Percentiles rank a stretch among this genome's conserved stretches.
Evolutionary conservation across 352 stramenopile species (phyloP).

Genomic region (Thraustotheca clavata): DNA sequence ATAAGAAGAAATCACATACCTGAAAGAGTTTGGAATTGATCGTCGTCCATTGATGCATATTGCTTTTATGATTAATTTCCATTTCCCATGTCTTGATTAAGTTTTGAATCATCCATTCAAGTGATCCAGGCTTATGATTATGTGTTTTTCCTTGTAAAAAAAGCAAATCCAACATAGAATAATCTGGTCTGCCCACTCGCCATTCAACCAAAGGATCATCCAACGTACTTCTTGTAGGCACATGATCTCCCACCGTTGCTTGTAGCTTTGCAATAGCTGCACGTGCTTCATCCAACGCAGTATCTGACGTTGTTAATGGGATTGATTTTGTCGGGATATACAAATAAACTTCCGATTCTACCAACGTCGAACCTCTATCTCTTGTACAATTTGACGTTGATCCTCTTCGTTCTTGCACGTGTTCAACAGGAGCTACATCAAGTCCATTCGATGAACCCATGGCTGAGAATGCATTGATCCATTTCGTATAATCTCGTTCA

Average conservation of each 20-base stretch:
- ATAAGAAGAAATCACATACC: constrained; percentile 17
- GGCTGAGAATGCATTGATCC: neutral
- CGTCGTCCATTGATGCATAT: constrained; percentile 27
- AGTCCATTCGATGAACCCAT: neutral
- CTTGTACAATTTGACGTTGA: too few relatives aligned
- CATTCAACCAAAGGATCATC: constrained; percentile 25
- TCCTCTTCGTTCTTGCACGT: too few relatives aligned
- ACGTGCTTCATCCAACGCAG: neutral
- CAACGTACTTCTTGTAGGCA: constrained; percentile 24
- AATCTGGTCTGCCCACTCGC: constrained; percentile 33
- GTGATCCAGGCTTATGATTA: constrained; percentile 28
- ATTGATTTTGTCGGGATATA: constrained; percentile 15
- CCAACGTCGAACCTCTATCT: neutral
- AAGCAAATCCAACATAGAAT: constrained; percentile 29
- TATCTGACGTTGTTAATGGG: neutral
- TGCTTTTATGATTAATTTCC: constrained; percentile 35
- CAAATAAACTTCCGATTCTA: constrained; percentile 3
- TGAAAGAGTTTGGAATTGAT: constrained; percentile 29
- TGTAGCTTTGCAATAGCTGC: constrained; percentile 19
- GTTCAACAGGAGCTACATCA: too few relatives aligned
- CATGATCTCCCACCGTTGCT: constrained; percentile 10
- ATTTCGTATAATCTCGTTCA: constrained; percentile 6
- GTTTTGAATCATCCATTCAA: constrained; percentile 37
- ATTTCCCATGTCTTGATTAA: constrained; percentile 50
- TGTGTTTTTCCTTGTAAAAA: constrained; percentile 33